Evolutionary conservation across 768 basidiomycete genomes (phyloP).

Genomic region (Thelephora aurantiotincta): DNA sequence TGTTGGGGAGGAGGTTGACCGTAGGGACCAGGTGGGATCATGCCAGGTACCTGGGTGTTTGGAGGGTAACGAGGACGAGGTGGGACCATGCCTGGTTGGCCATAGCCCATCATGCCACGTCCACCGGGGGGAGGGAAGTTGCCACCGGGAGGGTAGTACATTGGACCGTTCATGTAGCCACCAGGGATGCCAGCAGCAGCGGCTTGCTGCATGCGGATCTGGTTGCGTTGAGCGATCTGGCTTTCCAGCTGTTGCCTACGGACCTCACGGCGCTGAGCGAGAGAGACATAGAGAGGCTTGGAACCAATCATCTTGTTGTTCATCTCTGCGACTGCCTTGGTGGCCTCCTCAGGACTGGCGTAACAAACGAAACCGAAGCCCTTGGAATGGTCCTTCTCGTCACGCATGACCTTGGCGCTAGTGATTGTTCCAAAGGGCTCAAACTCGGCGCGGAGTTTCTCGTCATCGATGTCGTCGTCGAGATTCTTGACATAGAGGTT

Average conservation of each 20-base stretch:
- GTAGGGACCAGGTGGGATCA: conserved; percentile 65
- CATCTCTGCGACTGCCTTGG: conserved; percentile 99
- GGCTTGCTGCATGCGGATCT: conserved; percentile 93
- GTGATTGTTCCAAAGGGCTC: conserved; percentile 96
- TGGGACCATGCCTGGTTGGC: conserved; percentile 76
- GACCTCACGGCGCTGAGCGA: conserved; percentile 96
- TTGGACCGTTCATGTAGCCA: conserved; percentile 71
- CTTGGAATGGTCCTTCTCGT: conserved; percentile 86
- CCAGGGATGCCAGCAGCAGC: conserved; percentile 77
- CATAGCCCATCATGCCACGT: conserved; percentile 67
- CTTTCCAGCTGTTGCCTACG: conserved; percentile 97
- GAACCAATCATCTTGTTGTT: conserved; percentile 99
- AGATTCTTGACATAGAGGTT: conserved; percentile 99
- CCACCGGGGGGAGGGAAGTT: conserved; percentile 69
- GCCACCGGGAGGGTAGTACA: conserved; percentile 74
- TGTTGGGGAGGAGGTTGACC: conserved; percentile 59
- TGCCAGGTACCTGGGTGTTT: conserved; percentile 56
- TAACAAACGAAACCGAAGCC: conserved; percentile 99
- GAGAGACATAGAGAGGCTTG: conserved; percentile 96
- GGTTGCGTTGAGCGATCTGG: conserved; percentile 96
- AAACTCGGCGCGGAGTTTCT: conserved; percentile 91
- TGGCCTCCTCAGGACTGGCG: conserved; percentile 95
- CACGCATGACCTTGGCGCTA: conserved; percentile 98
- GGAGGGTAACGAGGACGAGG: conserved; percentile 79
- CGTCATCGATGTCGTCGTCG: conserved; percentile 96